Conservation (phyloP, 208 protist genomes). For the Trypanosoma congolense region DNA sequence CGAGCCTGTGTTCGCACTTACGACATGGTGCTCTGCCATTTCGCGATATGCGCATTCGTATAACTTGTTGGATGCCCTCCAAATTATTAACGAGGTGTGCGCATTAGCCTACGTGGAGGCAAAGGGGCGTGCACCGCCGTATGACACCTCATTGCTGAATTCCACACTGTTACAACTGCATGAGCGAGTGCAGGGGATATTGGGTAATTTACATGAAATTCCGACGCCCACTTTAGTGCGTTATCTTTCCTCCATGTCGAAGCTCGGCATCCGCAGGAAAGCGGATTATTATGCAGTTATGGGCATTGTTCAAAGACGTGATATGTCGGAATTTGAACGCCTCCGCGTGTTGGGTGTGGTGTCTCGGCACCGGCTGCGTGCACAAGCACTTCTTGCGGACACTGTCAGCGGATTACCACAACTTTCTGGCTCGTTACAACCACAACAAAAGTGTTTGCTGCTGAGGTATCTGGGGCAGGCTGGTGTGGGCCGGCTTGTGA, state of each 20-base stretch:
- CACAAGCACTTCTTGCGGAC: constrained; percentile 22
- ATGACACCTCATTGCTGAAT: constrained; percentile 1
- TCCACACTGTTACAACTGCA: constrained; percentile 11
- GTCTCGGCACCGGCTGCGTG: constrained; percentile 47
- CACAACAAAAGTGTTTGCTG: constrained; percentile 32
- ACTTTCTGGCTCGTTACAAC: constrained; percentile 21
- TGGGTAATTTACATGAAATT: constrained; percentile 5
- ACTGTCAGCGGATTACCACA: constrained; percentile 28
- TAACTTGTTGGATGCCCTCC: constrained; percentile 32
- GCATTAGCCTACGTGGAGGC: constrained; percentile 19
- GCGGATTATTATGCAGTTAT: constrained; percentile 38
- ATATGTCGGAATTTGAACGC: constrained; percentile 38
- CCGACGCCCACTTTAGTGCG: constrained; percentile 40
- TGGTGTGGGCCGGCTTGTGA: constrained; percentile 38
- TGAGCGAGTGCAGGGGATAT: constrained; percentile 9
- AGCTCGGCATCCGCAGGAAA: constrained; percentile 34
- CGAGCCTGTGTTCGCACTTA: constrained; percentile 1
- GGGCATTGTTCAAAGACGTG: constrained; percentile 24
- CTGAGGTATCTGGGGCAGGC: constrained; percentile 53
- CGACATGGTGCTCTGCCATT: constrained; percentile 13
- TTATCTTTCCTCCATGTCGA: constrained; percentile 54
- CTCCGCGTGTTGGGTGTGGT: constrained; percentile 44
- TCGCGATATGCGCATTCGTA: constrained; percentile 6
- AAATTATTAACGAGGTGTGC: constrained; percentile 49
- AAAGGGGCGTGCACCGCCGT: constrained; percentile 8